Percentiles rank a stretch among this genome's conserved stretches.
Conservation (phyloP, 805 yeast species). For the Suhomyces prunicola region DNA sequence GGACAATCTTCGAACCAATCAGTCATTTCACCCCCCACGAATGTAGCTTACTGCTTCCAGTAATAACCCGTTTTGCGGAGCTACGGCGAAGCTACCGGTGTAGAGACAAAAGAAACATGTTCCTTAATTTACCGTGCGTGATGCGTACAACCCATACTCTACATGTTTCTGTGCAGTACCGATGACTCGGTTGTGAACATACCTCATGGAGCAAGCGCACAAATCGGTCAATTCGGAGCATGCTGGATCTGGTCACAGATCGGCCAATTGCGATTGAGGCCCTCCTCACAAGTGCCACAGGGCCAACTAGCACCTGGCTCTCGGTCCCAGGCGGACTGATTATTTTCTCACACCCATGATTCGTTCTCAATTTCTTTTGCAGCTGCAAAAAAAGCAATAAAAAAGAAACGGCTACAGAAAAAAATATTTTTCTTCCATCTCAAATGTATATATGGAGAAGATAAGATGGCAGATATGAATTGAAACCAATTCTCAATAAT, state of each 20-base stretch:
- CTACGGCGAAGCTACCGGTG: not conserved
- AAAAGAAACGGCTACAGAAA: constrained; percentile 5
- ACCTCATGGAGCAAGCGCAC: not conserved
- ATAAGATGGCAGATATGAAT: constrained; percentile 2
- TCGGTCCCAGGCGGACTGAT: not conserved
- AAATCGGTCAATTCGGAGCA: not conserved
- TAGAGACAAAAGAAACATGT: constrained; percentile 2
- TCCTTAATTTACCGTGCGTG: constrained; percentile 3
- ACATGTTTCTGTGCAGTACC: not conserved
- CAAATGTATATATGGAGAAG: constrained; percentile 5
- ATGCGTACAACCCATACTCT: constrained; percentile 6
- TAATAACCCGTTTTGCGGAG: not conserved
- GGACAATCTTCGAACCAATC: not conserved
- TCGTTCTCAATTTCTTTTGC: constrained; percentile 6
- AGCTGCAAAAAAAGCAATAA: constrained; percentile 6
- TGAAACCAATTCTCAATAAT: not conserved
- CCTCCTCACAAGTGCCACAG: not conserved
- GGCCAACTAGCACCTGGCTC: not conserved
- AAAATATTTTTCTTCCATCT: constrained; percentile 2
- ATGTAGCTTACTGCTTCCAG: not conserved
- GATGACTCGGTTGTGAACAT: not conserved
- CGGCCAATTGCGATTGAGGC: not conserved
- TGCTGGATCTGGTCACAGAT: not conserved
- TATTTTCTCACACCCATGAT: not conserved
- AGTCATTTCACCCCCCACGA: not conserved